Evolutionary conservation across 495 filamentous ascomycete species (phyloP), one percentile per base, ranked within the genome.

Genomic region (Aspergillus coremiiformis): DNA sequence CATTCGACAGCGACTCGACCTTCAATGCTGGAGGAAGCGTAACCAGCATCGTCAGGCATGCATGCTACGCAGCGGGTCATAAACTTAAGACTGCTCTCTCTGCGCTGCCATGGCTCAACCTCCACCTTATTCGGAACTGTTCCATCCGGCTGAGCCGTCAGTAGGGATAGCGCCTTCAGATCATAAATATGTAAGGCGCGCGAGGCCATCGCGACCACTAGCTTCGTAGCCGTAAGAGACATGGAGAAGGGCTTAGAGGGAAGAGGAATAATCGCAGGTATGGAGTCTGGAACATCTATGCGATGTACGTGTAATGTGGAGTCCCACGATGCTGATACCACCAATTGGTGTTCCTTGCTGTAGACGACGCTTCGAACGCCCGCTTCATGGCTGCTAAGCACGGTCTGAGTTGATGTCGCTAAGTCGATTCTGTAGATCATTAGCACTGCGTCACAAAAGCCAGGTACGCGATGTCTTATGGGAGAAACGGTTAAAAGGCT

Each of bases 141-240:
- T 23, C 65, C 63, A 37, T 74, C 67, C 12, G 78, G 63, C 59
- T 83, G 64, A 2, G 81, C 73, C 1, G 78, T 68, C 5, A 80
- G 56, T 11, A 74, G 55, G 14, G 79, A 69, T 37, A 95, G 76
- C 5, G 83, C 68, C 22, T 82, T 75, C 8, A 98, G 81, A 59
- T 95, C 87, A 78, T 96, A 97, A 69, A 98, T 95, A 74, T 93
- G 81, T 39, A 95, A 75, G 0, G 86, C 78, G 39, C 93, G 88
- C 33, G 84, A 86, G n/a, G 91, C 86, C 92, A 97, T 96, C 47
- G 90, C 91, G 33, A 96, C 88, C 46, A 98, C 88, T 9, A 96
- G 78, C 58, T 90, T 94, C 26, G 87, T 86, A 14, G 87, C 72
- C 43, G 84, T 85, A 42, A 87, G 78, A 15, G 89, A 87, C 39